A percentile compares a stretch with the other conserved stretches of the same genome.
Evolutionary conservation across 176 grass and related monocot species (phyloP).

Genomic region (Triticum dicoccoides): DNA sequence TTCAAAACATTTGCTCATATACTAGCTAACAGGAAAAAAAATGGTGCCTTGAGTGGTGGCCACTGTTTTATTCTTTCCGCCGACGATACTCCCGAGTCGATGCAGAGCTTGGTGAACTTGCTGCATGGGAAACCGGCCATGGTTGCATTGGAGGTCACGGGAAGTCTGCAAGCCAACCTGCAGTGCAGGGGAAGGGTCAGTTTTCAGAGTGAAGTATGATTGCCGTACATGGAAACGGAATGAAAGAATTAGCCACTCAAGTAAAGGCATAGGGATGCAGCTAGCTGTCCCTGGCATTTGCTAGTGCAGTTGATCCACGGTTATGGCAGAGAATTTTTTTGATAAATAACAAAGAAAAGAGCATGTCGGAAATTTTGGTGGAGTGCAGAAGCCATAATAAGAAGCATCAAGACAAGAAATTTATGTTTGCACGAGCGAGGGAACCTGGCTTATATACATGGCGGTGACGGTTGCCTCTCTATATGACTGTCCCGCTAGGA

Average conservation of each 20-base stretch:
- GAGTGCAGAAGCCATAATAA: too few species aligned
- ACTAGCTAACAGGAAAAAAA: constrained; percentile 23
- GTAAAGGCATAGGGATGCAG: not conserved
- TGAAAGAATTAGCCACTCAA: not conserved
- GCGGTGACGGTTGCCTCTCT: not conserved
- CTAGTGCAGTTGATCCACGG: not conserved
- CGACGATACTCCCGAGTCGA: constrained; percentile 4
- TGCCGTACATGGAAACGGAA: not conserved
- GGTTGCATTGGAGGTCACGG: not conserved
- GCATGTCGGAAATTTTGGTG: not conserved
- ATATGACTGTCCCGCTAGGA: constrained; percentile 81
- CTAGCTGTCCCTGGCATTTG: not conserved
- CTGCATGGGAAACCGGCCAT: constrained; percentile 4
- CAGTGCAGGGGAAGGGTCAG: not conserved
- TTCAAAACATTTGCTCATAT: constrained; percentile 16
- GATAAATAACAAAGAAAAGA: not conserved
- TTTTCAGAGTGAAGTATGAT: not conserved
- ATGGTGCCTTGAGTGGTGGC: not conserved
- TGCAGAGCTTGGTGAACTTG: constrained; percentile 13
- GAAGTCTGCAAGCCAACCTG: constrained; percentile 37
- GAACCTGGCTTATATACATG: constrained; percentile 35
- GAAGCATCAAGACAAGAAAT: not conserved
- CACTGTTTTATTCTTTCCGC: constrained; percentile 29
- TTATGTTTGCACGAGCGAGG: not conserved
- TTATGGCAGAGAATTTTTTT: not conserved